Evolutionary conservation across 495 filamentous ascomycete genomes (phyloP).

Genomic region (Trichocladium uniseriatum): DNA sequence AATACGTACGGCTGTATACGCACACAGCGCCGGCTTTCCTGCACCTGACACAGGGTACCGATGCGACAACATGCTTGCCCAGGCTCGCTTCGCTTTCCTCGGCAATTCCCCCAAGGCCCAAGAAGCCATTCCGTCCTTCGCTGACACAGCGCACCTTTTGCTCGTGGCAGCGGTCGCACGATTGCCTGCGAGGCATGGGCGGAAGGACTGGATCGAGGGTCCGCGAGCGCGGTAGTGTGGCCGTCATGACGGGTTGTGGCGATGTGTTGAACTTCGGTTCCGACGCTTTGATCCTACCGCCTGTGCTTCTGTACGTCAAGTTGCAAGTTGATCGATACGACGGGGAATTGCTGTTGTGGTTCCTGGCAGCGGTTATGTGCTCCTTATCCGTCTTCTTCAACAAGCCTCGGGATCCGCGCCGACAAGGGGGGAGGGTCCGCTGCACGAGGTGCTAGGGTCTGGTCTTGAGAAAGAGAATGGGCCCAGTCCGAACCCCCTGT

Average conservation of each 20-base stretch:
- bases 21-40: constrained; percentile 16
- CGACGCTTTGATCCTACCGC: too few species aligned
- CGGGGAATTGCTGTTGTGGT: too few species aligned
- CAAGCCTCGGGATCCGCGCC: too few species aligned
- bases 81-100: constrained; percentile 6
- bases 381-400: too few species aligned
- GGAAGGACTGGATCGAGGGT: neutral
- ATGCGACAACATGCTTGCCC: constrained; percentile 4
- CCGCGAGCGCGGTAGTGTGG: neutral
- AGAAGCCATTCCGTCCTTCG: constrained; percentile 3
- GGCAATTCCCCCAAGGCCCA: constrained; percentile 2
- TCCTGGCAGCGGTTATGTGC: too few species aligned
- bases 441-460: too few species aligned
- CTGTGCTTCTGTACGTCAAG: too few species aligned
- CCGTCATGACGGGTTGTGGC: neutral
- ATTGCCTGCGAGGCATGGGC: constrained; percentile 20
- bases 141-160: constrained; percentile 21
- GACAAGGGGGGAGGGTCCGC: too few species aligned
- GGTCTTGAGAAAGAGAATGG: neutral
- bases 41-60: constrained; percentile 14
- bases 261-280: neutral
- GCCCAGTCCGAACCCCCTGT: neutral
- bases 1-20: constrained; percentile 17
- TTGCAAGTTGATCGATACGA: too few species aligned
- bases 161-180: constrained; percentile 20